Evolutionary conservation across 139 green algal species (phyloP).

Genomic region (Chlamydomonas urium): DNA sequence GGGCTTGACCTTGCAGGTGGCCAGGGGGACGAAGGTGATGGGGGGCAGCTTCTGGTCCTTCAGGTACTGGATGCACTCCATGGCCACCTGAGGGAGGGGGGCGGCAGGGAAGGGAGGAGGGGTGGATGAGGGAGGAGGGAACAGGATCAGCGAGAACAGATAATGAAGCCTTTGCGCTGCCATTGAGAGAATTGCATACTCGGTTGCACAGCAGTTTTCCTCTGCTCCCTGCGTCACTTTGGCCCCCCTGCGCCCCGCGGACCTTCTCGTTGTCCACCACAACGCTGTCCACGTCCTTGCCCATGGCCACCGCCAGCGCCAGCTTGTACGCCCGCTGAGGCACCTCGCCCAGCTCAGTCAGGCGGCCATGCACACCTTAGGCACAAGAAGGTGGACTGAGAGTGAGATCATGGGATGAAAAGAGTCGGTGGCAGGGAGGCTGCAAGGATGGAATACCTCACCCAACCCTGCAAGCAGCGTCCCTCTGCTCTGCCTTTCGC

Average conservation of each 20-base stretch:
- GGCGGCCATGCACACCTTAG: conserved; percentile 11
- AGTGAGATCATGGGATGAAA: background rate
- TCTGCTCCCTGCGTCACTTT: background rate
- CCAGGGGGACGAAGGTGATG: conserved; percentile 88
- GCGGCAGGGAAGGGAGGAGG: background rate
- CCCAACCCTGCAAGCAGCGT: too few relatives aligned
- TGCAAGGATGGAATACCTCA: too few relatives aligned
- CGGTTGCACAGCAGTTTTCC: too few relatives aligned
- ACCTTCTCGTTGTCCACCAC: conserved; percentile 69
- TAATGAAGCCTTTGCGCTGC: too few relatives aligned
- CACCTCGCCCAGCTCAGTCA: conserved; percentile 31
- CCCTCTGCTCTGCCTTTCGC: too few relatives aligned
- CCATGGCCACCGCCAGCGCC: conserved; percentile 80
- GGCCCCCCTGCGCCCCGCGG: background rate
- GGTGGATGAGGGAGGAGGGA: background rate
- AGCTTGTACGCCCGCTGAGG: conserved; percentile 77
- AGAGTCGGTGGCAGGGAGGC: too few relatives aligned
- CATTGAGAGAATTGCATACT: too few relatives aligned
- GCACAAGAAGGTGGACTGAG: background rate
- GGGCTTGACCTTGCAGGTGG: conserved; percentile 51
- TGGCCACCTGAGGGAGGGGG: conserved; percentile 4
- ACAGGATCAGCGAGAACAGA: background rate
- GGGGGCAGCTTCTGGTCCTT: conserved; percentile 62
- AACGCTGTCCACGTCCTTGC: conserved; percentile 83
- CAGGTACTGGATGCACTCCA: conserved; percentile 43